Conservation (phyloP, 495 filamentous ascomycete species). For the Podospora comata region DNA sequence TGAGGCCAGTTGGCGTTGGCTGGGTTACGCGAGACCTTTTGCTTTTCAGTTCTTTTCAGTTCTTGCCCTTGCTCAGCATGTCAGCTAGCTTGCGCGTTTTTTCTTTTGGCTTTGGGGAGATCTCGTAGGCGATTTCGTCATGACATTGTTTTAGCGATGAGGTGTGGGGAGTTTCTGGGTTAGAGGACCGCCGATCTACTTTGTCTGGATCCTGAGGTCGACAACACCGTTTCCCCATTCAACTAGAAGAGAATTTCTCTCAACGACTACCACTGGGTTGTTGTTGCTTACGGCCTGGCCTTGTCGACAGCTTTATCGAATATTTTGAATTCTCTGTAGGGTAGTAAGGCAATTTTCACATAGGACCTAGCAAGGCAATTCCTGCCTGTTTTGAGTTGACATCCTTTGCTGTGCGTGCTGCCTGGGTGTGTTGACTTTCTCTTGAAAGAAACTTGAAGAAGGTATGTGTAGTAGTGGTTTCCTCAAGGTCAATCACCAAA, state of each 20-base stretch:
- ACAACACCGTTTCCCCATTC: background rate
- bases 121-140: background rate
- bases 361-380: background rate
- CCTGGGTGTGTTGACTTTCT: no score
- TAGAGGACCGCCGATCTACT: background rate
- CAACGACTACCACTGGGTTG: background rate
- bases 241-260: background rate
- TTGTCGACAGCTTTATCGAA: background rate
- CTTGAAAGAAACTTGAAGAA: no score
- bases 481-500: conserved; percentile 30
- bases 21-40: background rate
- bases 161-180: background rate
- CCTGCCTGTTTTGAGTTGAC: background rate
- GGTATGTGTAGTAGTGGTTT: no score
- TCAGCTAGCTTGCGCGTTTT: background rate
- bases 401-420: background rate
- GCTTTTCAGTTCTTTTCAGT: background rate
- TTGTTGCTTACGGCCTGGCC: background rate
- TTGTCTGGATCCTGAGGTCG: background rate
- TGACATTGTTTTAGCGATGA: background rate
- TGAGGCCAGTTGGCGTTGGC: background rate
- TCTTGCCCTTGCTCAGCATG: background rate
- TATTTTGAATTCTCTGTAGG: background rate
- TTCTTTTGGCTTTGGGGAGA: background rate
- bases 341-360: background rate